Conservation (phyloP, 2,329 filamentous ascomycete genomes). For the Fusarium euwallaceae region DNA sequence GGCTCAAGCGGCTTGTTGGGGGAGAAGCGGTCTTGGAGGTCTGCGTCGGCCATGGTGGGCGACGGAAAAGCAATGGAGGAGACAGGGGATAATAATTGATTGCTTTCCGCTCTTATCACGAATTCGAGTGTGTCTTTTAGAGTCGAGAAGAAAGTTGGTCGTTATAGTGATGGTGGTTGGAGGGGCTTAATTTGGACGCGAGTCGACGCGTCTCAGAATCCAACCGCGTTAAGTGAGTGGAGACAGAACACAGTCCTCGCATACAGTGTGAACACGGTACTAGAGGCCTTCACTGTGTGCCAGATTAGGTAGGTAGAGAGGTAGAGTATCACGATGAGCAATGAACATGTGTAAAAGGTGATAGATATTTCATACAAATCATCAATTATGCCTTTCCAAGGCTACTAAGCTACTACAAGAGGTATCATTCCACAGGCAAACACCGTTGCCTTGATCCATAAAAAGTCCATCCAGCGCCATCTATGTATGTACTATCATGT, state of each 20-base stretch:
- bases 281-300: background rate
- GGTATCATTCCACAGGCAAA: constrained; percentile 36
- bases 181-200: constrained; percentile 37
- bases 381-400: constrained; percentile 11
- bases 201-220: constrained; percentile 37
- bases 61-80: constrained; percentile 1
- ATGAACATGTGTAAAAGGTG: background rate
- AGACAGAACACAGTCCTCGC: background rate
- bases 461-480: constrained; percentile 31
- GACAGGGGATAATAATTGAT: background rate
- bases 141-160: constrained; percentile 13
- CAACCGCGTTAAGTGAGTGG: constrained; percentile 41
- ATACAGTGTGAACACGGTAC: constrained; percentile 8
- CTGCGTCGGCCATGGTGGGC: constrained; percentile 53
- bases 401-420: constrained; percentile 8
- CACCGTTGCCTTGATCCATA: constrained; percentile 17
- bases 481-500: constrained; percentile 16
- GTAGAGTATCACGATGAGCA: background rate
- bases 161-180: constrained; percentile 32
- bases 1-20: constrained; percentile 69
- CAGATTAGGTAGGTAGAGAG: too few species aligned
- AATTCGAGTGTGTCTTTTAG: background rate
- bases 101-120: background rate
- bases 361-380: background rate
- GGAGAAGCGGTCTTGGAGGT: constrained; percentile 54